These are phyloP conservation scores for Choiromyces venosus DNA, from an alignment of 495 filamentous ascomycete species.

Conservation along the genomic window DNA sequence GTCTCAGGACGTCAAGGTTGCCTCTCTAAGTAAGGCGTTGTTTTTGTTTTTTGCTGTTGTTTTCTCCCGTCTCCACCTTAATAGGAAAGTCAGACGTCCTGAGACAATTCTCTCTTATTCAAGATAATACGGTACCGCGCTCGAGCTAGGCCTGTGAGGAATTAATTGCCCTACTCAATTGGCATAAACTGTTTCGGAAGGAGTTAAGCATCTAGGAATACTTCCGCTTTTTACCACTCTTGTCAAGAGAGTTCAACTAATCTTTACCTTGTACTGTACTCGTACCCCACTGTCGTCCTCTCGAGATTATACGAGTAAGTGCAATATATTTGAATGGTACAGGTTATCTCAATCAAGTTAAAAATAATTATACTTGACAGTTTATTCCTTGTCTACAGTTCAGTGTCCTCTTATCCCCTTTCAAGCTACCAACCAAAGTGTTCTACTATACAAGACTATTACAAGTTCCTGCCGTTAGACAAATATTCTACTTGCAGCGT, in stretches of 20 bases:
- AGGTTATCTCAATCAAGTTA: background rate
- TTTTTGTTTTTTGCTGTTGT: no score
- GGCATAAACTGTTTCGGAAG: background rate
- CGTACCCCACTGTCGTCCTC: background rate
- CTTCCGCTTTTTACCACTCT: background rate
- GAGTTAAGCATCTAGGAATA: background rate
- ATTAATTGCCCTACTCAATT: background rate
- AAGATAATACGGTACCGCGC: background rate
- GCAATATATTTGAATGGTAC: background rate
- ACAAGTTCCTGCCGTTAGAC: background rate
- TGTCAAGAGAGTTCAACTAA: background rate
- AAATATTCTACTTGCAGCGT: background rate
- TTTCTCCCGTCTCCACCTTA: no score
- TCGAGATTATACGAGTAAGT: background rate
- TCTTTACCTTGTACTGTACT: background rate
- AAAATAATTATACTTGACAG: background rate
- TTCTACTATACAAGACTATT: background rate
- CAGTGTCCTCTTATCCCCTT: background rate
- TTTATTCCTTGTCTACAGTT: background rate
- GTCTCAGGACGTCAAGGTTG: no score
- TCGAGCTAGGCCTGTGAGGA: background rate
- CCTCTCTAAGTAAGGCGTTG: no score
- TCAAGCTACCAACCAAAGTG: background rate
- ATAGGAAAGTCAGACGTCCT: no score
- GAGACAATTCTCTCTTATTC: no score